A percentile compares a stretch with the other conserved stretches of the same genome.
phyloP scores from a whole-genome alignment of 78 protist genomes.

The Salpingoeca rosetta region DNA sequence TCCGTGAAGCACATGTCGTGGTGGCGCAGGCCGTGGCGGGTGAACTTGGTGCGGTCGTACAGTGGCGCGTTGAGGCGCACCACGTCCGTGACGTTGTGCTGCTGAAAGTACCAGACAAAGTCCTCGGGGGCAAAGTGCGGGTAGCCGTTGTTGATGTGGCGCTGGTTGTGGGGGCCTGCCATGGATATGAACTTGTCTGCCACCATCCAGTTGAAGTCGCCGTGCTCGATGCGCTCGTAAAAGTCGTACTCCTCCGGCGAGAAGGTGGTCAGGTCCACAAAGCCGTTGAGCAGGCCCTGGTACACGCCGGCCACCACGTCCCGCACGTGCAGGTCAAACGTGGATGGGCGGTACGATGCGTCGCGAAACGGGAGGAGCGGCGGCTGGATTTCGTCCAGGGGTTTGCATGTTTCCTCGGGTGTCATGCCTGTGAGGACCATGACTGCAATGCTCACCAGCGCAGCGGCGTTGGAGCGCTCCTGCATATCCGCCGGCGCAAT shows the following conservation, averaged over 20 bases:
- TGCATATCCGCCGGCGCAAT: not conserved
- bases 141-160: not conserved
- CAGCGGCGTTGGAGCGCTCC: conserved; percentile 30
- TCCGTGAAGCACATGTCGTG: conserved; percentile 59
- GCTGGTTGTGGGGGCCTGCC: conserved; percentile 38
- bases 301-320: conserved; percentile 35
- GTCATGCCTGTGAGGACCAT: conserved; percentile 2
- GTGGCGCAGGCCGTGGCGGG: conserved; percentile 43
- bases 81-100: conserved; percentile 39
- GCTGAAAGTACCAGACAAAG: conserved; percentile 38
- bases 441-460: conserved; percentile 17
- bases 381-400: conserved; percentile 14
- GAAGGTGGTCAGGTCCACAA: conserved; percentile 25
- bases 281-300: conserved; percentile 19
- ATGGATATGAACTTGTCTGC: conserved; percentile 73
- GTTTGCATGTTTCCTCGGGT: conserved; percentile 31
- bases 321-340: conserved; percentile 35
- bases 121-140: conserved; percentile 33
- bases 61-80: conserved; percentile 61
- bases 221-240: conserved; percentile 64
- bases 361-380: conserved; percentile 68
- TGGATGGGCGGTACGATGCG: conserved; percentile 49
- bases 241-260: conserved; percentile 41
- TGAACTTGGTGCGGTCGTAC: conserved; percentile 40
- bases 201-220: conserved; percentile 82